Evolutionary conservation across 371 early-diverging fungal species (phyloP), one percentile per base, ranked within the genome.

Genomic region (Catenaria anguillulae): DNA sequence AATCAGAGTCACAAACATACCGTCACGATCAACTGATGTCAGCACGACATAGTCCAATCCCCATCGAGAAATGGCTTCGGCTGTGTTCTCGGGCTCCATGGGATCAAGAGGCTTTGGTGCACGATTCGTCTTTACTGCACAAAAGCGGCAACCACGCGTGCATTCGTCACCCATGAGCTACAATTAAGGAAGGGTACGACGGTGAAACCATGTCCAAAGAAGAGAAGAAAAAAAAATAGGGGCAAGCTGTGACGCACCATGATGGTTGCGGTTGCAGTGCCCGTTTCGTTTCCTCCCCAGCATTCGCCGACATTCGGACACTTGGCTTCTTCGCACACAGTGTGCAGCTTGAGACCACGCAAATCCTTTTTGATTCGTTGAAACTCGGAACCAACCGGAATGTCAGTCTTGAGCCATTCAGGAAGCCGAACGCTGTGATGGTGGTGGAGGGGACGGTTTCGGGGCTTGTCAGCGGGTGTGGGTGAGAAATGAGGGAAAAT

Each of bases 241-340:
- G n/a, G n/a, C n/a, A n/a, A n/a, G n/a, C n/a, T n/a, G n/a, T 17
- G 40, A 60, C 40, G 62, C 68, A 82, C 83, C 96, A 96, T 97
- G 64, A 97, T 96, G 15, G 98, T 97, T 0, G 98, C 98, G 0
- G 98, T 97, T 1, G 98, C 95, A 15, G 94, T 95, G 61, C 87
- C 82, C 70, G 88, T 85, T 68, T 95, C 92, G 62, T 93, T 89
- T 35, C 95, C 97, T 61, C 96, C 94, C 98, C 97, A 97, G 75
- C 98, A 97, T 68, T 93, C 94, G 56, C 92, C 88, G 70, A 97
- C 89, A 76, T 97, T 97, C 24, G 98, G 98, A 73, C 98, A 97
- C 68, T 87, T 79, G 23, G 98, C 97, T 68, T 97, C 97, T 69
- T 92, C 92, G 71, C 92, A 92, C 61, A 83, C 86, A 23, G 97